phyloP scores from a whole-genome alignment of 1,139 yeast species.

The Magnusiomyces sp. region DNA sequence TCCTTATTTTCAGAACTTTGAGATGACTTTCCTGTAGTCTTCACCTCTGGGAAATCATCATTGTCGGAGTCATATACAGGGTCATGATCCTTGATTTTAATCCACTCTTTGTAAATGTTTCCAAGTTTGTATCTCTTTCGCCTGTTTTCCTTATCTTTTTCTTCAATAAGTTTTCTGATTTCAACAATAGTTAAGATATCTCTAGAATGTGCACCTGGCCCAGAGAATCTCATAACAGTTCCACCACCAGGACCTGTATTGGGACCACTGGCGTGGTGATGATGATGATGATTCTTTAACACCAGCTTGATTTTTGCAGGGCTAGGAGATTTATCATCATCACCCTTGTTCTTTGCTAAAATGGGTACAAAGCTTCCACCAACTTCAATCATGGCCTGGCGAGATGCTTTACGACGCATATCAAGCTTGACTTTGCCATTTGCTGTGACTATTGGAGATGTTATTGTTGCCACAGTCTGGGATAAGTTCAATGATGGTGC shows the following conservation, averaged over 20 bases:
- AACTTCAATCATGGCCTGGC: constrained; percentile 1
- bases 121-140: constrained; percentile 22
- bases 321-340: background rate
- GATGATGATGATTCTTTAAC: background rate
- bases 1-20: constrained; percentile 1
- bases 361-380: constrained; percentile 3
- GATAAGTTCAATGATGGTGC: constrained; percentile 2
- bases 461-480: constrained; percentile 4
- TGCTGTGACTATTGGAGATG: too few relatives aligned
- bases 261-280: background rate
- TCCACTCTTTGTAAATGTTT: constrained; percentile 25
- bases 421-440: constrained; percentile 2
- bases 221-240: too few relatives aligned
- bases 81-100: constrained; percentile 24
- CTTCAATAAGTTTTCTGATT: constrained; percentile 21
- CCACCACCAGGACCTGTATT: too few relatives aligned
- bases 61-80: constrained; percentile 30
- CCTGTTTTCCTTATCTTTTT: constrained; percentile 20
- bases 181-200: constrained; percentile 11
- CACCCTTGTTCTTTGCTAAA: too few relatives aligned
- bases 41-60: constrained; percentile 16
- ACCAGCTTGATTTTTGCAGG: background rate
- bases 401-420: constrained; percentile 3
- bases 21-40: background rate
- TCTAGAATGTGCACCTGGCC: too few relatives aligned